Conservation (phyloP, 352 stramenopile genomes). For the Elongisporangium undulatum region DNA sequence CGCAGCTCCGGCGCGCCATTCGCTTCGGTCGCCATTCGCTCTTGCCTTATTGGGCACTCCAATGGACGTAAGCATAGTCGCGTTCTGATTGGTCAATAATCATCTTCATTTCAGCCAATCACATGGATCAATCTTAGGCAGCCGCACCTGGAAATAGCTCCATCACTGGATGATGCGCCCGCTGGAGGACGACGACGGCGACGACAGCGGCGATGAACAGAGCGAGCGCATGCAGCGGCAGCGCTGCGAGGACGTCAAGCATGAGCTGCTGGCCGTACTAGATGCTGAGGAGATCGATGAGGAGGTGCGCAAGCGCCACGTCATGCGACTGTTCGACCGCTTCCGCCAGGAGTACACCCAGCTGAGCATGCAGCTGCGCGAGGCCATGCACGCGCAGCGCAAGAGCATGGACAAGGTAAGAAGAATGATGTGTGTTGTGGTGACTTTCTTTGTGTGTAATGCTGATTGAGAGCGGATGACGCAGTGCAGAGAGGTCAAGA, state of each 20-base stretch:
- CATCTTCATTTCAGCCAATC: conserved; percentile 11
- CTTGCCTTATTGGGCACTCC: background rate
- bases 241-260: conserved; percentile 39
- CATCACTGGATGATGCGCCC: background rate
- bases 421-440: background rate
- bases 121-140: background rate
- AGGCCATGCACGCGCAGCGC: conserved; percentile 44
- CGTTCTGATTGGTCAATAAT: conserved; percentile 1
- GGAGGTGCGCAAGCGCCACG: conserved; percentile 45
- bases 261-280: conserved; percentile 42
- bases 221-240: conserved; percentile 24
- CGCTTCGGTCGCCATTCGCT: background rate
- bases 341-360: conserved; percentile 62
- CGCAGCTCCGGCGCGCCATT: conserved; percentile 12
- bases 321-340: conserved; percentile 63
- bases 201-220: conserved; percentile 2
- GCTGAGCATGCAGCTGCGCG: conserved; percentile 46
- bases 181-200: background rate
- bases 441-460: background rate
- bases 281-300: conserved; percentile 43
- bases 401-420: conserved; percentile 55
- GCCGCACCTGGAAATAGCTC: background rate
- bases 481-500: conserved; percentile 64
- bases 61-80: conserved; percentile 1
- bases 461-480: background rate